Base-by-base conservation (phyloP, 2,329 filamentous ascomycete species). In the Ceratocystis cubensis region DNA sequence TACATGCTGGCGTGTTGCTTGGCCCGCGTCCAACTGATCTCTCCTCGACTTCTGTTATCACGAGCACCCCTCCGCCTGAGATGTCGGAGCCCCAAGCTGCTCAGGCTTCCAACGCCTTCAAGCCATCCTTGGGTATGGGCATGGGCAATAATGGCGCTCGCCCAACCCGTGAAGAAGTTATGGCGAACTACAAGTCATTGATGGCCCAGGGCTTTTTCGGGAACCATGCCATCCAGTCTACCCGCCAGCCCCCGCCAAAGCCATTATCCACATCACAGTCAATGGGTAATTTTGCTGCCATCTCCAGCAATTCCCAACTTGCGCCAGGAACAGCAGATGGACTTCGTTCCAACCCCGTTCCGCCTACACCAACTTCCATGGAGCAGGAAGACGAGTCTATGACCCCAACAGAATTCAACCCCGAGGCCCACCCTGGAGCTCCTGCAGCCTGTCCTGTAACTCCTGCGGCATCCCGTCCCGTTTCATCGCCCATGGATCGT, bases 151-250 rank as follows among this genome's bases (percentile, higher is more conserved):
- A 37, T 50, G 59, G 45, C 1, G 53, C 28, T 28, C 68, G 68
- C 10, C 69, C 69, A 17, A 68, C 68, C 3, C 72, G 71, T 70
- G 82, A 85, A 64, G 81, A 84, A 67, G 78, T 84, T 65, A 70
- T 83, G 71, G 78, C 79, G 68, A 84, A 77, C 71, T 85, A 85
- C 73, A 79, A 83, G 69, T 75, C 81, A 70, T 77, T 85, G 66
- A 77, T 84, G 70, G 78, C 81, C 1, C 78, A 78, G 5, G 82
- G 82, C 68, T 85, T 85, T 78, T 85, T 85, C 72, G 76, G 79
- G 61, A 76, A 79, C 28, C 82, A 84, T 69, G 82, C 82, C 64
- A 84, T 84, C 69, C 79, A 81, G 68, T 83, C 81, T 3, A 82
- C 81, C 1, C 76, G 82, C 2, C 80, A 81, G 71, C 79, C 76